phyloP scores from a whole-genome alignment of 1,284 basidiomycete genomes.

The Macrocybe sp. region DNA sequence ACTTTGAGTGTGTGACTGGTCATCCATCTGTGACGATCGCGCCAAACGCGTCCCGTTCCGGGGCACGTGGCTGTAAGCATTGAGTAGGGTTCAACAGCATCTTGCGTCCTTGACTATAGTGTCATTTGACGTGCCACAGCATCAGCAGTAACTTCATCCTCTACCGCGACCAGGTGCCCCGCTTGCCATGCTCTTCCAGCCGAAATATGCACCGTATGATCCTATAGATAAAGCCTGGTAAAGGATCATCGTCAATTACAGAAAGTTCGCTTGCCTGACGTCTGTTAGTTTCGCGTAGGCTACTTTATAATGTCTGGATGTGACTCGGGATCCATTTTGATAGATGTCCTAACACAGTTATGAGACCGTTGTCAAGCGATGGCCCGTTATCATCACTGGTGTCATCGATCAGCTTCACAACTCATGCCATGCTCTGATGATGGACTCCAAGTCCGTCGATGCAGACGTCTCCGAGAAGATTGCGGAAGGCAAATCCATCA shows the following conservation, averaged over 20 bases:
- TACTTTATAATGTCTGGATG: neutral
- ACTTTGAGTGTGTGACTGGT: too few relatives aligned
- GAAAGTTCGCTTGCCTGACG: constrained; percentile 1
- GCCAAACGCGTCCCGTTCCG: too few relatives aligned
- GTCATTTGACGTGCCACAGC: neutral
- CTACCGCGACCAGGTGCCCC: neutral
- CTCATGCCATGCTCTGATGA: constrained; percentile 46
- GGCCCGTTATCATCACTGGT: constrained; percentile 87
- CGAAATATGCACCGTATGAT: constrained; percentile 60
- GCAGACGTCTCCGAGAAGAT: constrained; percentile 33
- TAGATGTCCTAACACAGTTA: constrained; percentile 24
- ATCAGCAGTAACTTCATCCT: neutral
- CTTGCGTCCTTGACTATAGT: neutral
- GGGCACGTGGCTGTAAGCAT: too few relatives aligned
- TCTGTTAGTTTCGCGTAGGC: constrained; percentile 50
- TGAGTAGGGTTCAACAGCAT: neutral
- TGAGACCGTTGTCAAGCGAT: constrained; percentile 57
- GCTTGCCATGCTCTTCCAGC: constrained; percentile 31
- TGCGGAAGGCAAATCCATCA: constrained; percentile 75
- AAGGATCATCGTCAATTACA: constrained; percentile 12
- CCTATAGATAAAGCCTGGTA: constrained; percentile 59
- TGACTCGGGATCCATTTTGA: neutral
- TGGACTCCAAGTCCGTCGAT: constrained; percentile 15
- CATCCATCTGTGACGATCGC: too few relatives aligned
- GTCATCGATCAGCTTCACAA: constrained; percentile 72